These are phyloP conservation scores for Aureobasidium sp. DNA, from an alignment of 2,329 filamentous ascomycete species.

Conservation along the genomic window DNA sequence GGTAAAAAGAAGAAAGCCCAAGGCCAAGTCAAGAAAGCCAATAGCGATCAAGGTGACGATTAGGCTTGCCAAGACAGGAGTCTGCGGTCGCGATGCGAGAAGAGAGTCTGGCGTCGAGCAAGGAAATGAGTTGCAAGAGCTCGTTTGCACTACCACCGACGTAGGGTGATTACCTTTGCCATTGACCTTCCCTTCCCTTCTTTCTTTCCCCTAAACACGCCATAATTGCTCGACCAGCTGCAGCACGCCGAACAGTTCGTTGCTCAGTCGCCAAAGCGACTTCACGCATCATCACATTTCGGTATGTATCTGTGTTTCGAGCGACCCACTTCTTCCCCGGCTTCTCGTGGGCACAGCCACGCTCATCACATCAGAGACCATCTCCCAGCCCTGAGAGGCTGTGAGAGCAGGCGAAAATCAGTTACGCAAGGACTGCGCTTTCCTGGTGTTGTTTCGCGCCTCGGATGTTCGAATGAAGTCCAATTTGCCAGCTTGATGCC, in stretches of 20 bases:
- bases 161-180: not conserved
- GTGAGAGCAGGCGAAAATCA: not conserved
- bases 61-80: slow-evolving; percentile 6
- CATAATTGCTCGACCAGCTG: not conserved
- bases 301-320: slow-evolving; percentile 8
- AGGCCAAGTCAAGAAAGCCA: not conserved
- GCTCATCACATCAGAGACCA: slow-evolving; percentile 5
- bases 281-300: not conserved
- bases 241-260: not conserved
- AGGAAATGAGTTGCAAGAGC: slow-evolving; percentile 10
- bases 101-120: not conserved
- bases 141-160: slow-evolving; percentile 9
- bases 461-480: not conserved
- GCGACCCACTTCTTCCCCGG: slow-evolving; percentile 10
- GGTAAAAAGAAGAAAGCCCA: not conserved
- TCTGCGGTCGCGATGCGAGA: not conserved
- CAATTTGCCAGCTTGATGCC: not conserved
- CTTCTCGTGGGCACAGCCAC: slow-evolving; percentile 8
- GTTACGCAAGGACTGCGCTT: not conserved
- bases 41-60: not conserved
- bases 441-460: not conserved
- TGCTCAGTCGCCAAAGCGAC: not conserved
- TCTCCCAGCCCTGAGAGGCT: not conserved
- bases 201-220: not conserved
- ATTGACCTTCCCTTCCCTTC: not conserved